These are phyloP conservation scores for Casuarina equisetifolia DNA, from an alignment of 306 rosid species.

Conservation along the genomic window DNA sequence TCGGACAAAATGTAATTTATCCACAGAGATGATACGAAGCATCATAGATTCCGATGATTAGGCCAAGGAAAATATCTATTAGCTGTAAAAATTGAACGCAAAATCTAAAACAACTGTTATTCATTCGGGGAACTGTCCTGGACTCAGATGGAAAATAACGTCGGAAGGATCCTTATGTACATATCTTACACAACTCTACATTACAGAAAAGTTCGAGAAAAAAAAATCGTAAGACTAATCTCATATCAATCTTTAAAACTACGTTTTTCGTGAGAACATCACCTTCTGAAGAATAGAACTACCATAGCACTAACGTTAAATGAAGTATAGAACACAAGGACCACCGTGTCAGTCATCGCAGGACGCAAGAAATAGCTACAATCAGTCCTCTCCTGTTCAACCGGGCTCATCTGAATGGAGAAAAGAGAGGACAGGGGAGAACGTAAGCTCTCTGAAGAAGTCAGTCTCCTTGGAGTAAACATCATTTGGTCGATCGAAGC, in stretches of 20 bases:
- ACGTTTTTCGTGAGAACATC: not conserved
- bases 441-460: not conserved
- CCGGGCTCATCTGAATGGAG: not conserved
- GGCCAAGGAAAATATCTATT: too few relatives aligned
- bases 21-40: too few relatives aligned
- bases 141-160: too few relatives aligned
- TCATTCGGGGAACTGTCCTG: too few relatives aligned
- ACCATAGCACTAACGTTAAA: not conserved
- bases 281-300: not conserved
- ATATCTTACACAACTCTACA: not conserved
- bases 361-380: not conserved
- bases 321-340: not conserved
- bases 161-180: too few relatives aligned
- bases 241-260: not conserved
- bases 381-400: slow-evolving; percentile 1
- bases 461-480: not conserved
- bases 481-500: not conserved
- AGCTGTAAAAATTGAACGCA: too few relatives aligned
- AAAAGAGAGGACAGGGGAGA: not conserved
- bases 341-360: not conserved
- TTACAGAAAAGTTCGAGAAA: not conserved
- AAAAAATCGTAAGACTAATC: not conserved
- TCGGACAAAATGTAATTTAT: too few relatives aligned
- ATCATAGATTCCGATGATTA: too few relatives aligned
- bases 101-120: too few relatives aligned